Base-by-base conservation (phyloP, 2,329 filamentous ascomycete genomes). In the Aspergillus fructus region DNA sequence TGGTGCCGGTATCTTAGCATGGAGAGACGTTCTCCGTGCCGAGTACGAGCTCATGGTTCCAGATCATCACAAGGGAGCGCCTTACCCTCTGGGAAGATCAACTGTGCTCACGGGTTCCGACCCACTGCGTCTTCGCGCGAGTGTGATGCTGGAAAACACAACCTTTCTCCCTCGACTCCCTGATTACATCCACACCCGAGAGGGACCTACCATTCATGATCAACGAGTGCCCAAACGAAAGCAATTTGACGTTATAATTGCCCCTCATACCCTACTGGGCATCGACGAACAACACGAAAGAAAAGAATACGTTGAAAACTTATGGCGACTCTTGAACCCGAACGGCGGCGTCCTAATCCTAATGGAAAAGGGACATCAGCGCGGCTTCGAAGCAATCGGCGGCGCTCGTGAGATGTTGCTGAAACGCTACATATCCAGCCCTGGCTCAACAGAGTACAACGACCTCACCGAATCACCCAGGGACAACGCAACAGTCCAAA, bases 81-180 rank as follows among this genome's bases (percentile, higher is more conserved):
- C 74, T 0, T 71, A 79, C 5, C 71, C 74, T 23, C 66, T 79
- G 3, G 90, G 91, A 1, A 91, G 89, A 71, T 89, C 89, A 53
- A 93, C 91, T 0, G 92, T 96, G 1, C 77, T 97, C 3, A 86
- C 90, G 2, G 91, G 87, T 0, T 89, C 91, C 0, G 85, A 91
- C 60, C 78, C 85, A 2, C 79, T 99, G 27, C 86, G 92, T 17
- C 81, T 89, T 55, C 88, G 92, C 33, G 81, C 91, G 23, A 91
- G 91, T 63, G 81, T 79, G 17, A 84, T 97, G 61, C 78, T 99
- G 12, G 83, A 96, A 39, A 89, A 97, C 71, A 97, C 94, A 0
- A 96, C 90, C 0, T 97, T 99, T 69, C 81, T 99, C 7, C 93
- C 93, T 7, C 87, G 93, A 4, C 78, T 97, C n/a, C 94, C 94